Evolutionary conservation across 2,329 filamentous ascomycete genomes (phyloP), one percentile per base, ranked within the genome.

Genomic region (Waltergamsia citrina): DNA sequence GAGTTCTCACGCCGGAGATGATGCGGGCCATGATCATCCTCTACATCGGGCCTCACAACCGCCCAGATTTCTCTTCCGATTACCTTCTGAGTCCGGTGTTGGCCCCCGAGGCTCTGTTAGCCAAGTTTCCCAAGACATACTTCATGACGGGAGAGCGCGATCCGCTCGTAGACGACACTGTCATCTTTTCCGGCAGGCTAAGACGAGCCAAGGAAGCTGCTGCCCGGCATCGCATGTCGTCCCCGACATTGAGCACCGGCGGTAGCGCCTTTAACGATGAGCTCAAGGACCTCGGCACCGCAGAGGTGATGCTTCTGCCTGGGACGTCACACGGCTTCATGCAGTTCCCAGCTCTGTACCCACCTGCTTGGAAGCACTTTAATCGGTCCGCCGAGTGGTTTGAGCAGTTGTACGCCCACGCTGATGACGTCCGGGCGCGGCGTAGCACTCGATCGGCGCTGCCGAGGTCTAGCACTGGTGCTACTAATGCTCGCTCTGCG

Each of bases 21-120:
- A 95, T 96, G 82, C 83, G 92, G 21, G 86, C 88, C 42, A 96
- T 98, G 88, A 94, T 98, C 43, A 94, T 98, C 43, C 69, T 98
- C 4, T 98, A 98, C 54, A 84, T 98, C 36, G 92, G 92, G 1
- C 87, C 88, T 0, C 84, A 95, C 52, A 85, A 92, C 54, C 81
- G 88, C 1, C 92, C 92, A 0, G 87, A 96, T 52, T 96, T 98
- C 55, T 77, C 77, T 19, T 85, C 84, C 6, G 90, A 98, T 56
- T 95, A 87, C 53, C 72, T 94, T 0, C 74, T 98, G 3, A 94
- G 85, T 0, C 92, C 92, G 0, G 78, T 95, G 1, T 72, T 95
- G 1, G 88, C 92, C 0, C 92, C 92, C 0, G 90, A 95, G 44
- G 67, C 74, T 1, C 66, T 96, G 0, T 71, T 98, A 0, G 76